A percentile compares a stretch with the other conserved stretches of the same genome.
These are phyloP conservation scores for Erysimum cheiranthoides DNA, from an alignment of 345 rosid genomes.

Conservation along the genomic window DNA sequence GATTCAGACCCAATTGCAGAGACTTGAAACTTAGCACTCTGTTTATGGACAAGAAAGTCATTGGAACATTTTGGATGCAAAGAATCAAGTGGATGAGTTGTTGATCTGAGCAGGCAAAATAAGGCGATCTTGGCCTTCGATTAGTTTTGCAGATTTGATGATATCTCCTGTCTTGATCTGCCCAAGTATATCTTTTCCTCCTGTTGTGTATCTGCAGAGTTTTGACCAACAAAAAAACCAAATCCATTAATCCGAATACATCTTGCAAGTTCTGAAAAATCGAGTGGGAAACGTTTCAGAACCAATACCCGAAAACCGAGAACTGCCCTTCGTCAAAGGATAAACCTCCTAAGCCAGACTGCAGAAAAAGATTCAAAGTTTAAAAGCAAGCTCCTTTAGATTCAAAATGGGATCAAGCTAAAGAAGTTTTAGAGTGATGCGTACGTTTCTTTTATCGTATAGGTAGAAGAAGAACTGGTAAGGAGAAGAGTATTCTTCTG, in stretches of 20 bases:
- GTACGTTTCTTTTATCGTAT: conserved; percentile 87
- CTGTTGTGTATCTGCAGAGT: conserved; percentile 62
- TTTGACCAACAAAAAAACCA: neutral
- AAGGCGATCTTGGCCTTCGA: conserved; percentile 82
- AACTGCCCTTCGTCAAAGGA: conserved; percentile 96
- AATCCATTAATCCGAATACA: neutral
- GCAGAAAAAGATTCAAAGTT: conserved; percentile 5
- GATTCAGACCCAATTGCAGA: conserved; percentile 25
- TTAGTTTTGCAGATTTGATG: conserved; percentile 71
- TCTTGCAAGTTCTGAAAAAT: neutral
- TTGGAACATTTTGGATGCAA: conserved; percentile 7
- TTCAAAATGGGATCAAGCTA: neutral
- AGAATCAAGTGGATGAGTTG: conserved; percentile 46
- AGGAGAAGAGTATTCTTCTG: conserved; percentile 91
- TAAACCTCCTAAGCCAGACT: conserved; percentile 95
- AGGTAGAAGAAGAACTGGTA: conserved; percentile 91
- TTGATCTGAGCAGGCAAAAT: conserved; percentile 57
- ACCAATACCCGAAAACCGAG: conserved; percentile 81
- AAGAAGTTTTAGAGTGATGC: conserved; percentile 28
- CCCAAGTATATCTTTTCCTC: conserved; percentile 75
- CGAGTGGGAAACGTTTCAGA: neutral
- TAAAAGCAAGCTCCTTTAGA: conserved; percentile 17
- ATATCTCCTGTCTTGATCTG: conserved; percentile 86
- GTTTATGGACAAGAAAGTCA: conserved; percentile 17
- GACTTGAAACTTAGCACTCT: conserved; percentile 21